Conservation (phyloP, 2,329 filamentous ascomycete species). For the Colletotrichum sp. region DNA sequence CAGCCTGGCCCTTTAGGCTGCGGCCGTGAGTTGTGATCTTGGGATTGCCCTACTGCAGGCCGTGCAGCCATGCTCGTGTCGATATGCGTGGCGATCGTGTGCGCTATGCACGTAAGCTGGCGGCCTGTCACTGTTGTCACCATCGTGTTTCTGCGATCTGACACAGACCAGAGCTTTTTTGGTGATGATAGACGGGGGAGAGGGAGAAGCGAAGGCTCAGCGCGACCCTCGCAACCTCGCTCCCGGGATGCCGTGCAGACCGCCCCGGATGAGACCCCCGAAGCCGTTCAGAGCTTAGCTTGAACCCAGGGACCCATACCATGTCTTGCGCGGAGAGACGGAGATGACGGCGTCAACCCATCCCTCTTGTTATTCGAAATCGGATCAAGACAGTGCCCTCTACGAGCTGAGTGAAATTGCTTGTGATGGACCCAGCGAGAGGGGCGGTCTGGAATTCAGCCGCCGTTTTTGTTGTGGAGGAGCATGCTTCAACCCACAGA, state of each 20-base stretch:
- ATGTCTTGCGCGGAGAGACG: constrained; percentile 7
- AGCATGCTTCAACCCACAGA: neutral
- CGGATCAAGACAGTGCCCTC: neutral
- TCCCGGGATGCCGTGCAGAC: neutral
- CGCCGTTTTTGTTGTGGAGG: neutral
- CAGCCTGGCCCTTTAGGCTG: neutral
- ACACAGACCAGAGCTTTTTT: neutral
- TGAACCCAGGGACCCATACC: neutral
- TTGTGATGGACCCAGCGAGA: neutral
- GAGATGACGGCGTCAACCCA: neutral
- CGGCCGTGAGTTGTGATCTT: neutral
- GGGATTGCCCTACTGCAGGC: neutral
- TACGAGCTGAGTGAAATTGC: neutral
- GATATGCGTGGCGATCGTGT: neutral
- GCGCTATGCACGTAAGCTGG: neutral
- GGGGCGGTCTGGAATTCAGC: neutral
- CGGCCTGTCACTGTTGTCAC: neutral
- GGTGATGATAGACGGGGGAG: neutral
- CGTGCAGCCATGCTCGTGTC: neutral
- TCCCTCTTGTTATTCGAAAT: neutral
- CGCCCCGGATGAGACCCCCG: neutral
- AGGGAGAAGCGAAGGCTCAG: neutral
- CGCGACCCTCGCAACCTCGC: neutral
- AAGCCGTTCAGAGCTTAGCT: constrained; percentile 1
- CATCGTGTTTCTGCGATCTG: neutral